Evolutionary conservation across 2,329 filamentous ascomycete genomes (phyloP).

Genomic region (Xylariales sp.): DNA sequence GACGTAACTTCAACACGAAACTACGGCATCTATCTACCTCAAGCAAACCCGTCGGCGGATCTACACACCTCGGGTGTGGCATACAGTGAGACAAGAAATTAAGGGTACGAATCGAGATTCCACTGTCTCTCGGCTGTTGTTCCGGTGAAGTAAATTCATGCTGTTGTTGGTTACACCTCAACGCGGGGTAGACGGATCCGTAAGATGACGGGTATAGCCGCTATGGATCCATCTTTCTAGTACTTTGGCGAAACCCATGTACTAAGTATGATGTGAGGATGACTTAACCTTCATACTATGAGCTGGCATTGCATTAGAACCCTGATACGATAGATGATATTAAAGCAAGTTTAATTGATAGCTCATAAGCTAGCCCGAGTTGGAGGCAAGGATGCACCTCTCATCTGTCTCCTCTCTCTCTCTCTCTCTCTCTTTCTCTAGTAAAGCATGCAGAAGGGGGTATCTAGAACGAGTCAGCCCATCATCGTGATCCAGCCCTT

Average conservation of each 20-base stretch:
- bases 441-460: constrained; percentile 36
- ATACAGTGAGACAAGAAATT: no score
- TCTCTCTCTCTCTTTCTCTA: constrained; percentile 12
- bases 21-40: no score
- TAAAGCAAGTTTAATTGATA: constrained; percentile 5
- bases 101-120: no score
- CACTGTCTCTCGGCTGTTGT: no score
- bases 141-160: no score
- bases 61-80: no score
- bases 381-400: constrained; percentile 13
- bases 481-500: constrained; percentile 33
- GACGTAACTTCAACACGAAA: no score
- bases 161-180: not conserved
- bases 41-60: no score
- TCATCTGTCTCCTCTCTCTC: constrained; percentile 17
- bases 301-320: not conserved
- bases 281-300: not conserved
- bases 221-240: no score
- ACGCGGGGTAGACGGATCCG: constrained; percentile 14
- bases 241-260: not conserved
- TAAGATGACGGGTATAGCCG: constrained; percentile 4
- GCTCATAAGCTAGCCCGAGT: constrained; percentile 3
- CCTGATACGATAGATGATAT: no score
- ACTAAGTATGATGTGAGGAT: not conserved
- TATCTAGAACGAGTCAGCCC: constrained; percentile 40